Percentiles rank a stretch among this genome's conserved stretches.
Evolutionary conservation across 2,329 filamentous ascomycete genomes (phyloP).

Genomic region (Ceratocystis eucalypticola): DNA sequence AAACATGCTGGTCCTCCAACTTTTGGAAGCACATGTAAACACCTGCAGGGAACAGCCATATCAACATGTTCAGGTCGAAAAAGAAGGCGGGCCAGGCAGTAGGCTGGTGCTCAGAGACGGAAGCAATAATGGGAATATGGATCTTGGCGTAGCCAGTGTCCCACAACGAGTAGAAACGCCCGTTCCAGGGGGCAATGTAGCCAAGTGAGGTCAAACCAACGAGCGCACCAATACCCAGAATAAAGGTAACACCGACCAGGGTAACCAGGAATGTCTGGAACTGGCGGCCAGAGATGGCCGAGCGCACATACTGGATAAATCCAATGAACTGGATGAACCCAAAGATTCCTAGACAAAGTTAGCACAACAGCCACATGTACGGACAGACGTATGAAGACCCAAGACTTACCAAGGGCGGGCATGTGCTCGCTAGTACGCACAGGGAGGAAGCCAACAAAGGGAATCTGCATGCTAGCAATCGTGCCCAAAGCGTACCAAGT

Average conservation of each 20-base stretch:
- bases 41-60: conserved; percentile 97
- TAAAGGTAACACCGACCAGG: conserved; percentile 61
- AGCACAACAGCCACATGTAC: not conserved
- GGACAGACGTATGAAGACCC: not conserved
- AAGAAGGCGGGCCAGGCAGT: conserved; percentile 99
- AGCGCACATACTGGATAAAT: conserved; percentile 79
- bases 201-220: conserved; percentile 77
- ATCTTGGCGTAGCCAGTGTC: conserved; percentile 98
- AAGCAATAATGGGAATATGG: conserved; percentile 97
- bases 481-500: conserved; percentile 97
- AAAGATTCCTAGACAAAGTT: conserved; percentile 58
- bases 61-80: conserved; percentile 94
- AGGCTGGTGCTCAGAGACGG: conserved; percentile 98
- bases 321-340: conserved; percentile 87
- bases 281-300: conserved; percentile 80
- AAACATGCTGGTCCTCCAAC: conserved; percentile 91
- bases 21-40: conserved; percentile 97
- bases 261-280: conserved; percentile 81
- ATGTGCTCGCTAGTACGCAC: conserved; percentile 98
- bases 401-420: conserved; percentile 67
- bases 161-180: conserved; percentile 98
- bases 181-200: conserved; percentile 92
- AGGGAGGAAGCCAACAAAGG: conserved; percentile 93
- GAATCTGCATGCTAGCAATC: conserved; percentile 96
- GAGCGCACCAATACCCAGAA: conserved; percentile 58